Percentiles rank a stretch among this genome's conserved stretches.
phyloP scores from a whole-genome alignment of 2,329 filamentous ascomycete genomes.

The Microascus cirrosus region DNA sequence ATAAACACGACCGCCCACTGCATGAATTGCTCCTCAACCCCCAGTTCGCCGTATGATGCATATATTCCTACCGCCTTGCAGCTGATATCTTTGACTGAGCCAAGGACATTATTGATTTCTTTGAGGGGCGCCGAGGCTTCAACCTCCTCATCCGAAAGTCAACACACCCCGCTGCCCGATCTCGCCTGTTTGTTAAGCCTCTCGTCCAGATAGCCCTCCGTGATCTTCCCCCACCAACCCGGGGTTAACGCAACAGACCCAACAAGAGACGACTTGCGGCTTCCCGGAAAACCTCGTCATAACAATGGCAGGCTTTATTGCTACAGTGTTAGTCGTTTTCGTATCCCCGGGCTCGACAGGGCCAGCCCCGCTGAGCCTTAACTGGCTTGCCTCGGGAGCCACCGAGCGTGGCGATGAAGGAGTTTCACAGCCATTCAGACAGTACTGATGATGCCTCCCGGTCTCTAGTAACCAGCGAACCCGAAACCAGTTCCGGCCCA shows the following conservation, averaged over 20 bases:
- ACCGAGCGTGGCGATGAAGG: background rate
- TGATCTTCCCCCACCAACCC: background rate
- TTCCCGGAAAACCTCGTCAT: background rate
- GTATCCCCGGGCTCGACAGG: no score
- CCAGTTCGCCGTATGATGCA: background rate
- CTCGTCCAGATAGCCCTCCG: background rate
- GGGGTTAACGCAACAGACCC: background rate
- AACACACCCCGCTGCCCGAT: background rate
- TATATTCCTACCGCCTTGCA: background rate
- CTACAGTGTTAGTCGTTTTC: background rate
- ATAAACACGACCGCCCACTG: background rate
- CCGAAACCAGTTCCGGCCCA: constrained; percentile 83
- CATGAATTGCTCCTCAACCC: background rate
- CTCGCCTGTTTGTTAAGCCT: constrained; percentile 1
- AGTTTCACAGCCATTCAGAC: background rate
- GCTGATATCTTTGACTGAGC: background rate
- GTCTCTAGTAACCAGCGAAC: constrained; percentile 68
- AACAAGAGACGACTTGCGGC: background rate
- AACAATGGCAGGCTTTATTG: constrained; percentile 1
- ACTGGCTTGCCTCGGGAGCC: background rate
- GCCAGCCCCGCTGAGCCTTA: background rate
- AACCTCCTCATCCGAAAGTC: background rate
- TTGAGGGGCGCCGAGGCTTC: background rate
- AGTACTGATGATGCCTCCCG: background rate
- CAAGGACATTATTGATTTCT: background rate